Base-by-base conservation (phyloP, 257 asterid species). In the Coffea eugenioides region DNA sequence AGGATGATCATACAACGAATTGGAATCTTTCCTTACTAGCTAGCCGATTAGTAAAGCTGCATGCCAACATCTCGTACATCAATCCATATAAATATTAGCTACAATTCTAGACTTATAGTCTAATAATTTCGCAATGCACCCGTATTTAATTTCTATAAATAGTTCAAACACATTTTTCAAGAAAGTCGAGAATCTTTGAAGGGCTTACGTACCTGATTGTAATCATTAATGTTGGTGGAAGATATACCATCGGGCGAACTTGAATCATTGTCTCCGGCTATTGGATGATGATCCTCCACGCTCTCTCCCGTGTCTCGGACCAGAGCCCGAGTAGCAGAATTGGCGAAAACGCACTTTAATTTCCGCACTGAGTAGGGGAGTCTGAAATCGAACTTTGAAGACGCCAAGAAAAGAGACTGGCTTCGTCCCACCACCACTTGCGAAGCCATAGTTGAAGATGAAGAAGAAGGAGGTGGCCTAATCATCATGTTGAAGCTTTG, bases 271-370 rank as follows among this genome's bases (percentile, higher is more conserved):
- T 39, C 62, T 7, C 11, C 6, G 12, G 12, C 6, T 43, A 18
- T 7, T 12, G 11, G 23, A 13, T 41, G 67, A 34, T 62, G 73
- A 72, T 72, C 78, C 39, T 79, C 78, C 2, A 34, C 68, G 16
- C 34, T 10, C 10, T 74, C 77, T 74, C 77, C 68, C 52, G 39
- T 34, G 31, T 18, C 51, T 74, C 21, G 27, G 27, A 57, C 64
- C 77, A 54, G 66, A 8, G 68, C 77, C 51, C 68, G 14, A 72
- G 70, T 34, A 56, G 73, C 70, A 8, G 34, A 79, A 59, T 61
- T 79, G 23, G 46, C 76, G 3, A 23, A 43, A 34, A 20, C 66
- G n/a, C 46, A 0, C 73, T 51, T 69, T 11, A 69, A 39, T 16
- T 27, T 61, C 16, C 39, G 18, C n/a, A 48, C 8, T 0, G 73